Conservation (phyloP, 371 early-diverging fungal genomes). For the Mortierella polycephala region DNA sequence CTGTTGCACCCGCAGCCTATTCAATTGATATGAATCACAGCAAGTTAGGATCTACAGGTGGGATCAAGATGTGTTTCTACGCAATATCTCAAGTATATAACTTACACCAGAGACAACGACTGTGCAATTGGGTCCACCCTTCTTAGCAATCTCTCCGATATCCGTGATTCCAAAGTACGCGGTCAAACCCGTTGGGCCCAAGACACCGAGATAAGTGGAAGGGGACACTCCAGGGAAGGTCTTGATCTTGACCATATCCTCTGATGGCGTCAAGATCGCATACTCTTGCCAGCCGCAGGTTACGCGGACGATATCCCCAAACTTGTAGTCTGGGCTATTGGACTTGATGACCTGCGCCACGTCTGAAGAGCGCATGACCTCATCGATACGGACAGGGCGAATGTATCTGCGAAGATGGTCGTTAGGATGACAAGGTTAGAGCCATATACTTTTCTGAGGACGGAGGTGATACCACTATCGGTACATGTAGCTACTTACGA, state of each 20-base stretch:
- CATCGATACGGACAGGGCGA: constrained; percentile 60
- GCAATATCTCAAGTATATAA: neutral
- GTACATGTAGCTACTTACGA: constrained; percentile 29
- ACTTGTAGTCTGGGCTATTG: constrained; percentile 54
- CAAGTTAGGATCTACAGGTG: no score
- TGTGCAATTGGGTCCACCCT: constrained; percentile 69
- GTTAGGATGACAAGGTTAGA: neutral
- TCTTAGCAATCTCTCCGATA: constrained; percentile 52
- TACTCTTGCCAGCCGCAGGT: constrained; percentile 63
- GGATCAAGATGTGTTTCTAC: neutral
- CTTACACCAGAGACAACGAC: constrained; percentile 65
- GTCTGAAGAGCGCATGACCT: constrained; percentile 61
- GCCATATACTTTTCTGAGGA: constrained; percentile 4
- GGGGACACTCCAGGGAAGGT: constrained; percentile 55
- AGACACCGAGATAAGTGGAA: constrained; percentile 56
- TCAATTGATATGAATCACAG: neutral
- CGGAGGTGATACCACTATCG: neutral
- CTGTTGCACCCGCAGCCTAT: constrained; percentile 63
- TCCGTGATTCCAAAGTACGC: constrained; percentile 72
- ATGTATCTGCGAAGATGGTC: constrained; percentile 50
- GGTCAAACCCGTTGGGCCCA: constrained; percentile 74
- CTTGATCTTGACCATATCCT: constrained; percentile 45
- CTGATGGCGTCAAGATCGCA: constrained; percentile 55
- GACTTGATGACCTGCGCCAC: constrained; percentile 64
- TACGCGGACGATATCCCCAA: constrained; percentile 60